Percentiles rank a stretch among this genome's conserved stretches.
phyloP scores from a whole-genome alignment of 352 stramenopile species.

The Globisporangium acanthophoron region DNA sequence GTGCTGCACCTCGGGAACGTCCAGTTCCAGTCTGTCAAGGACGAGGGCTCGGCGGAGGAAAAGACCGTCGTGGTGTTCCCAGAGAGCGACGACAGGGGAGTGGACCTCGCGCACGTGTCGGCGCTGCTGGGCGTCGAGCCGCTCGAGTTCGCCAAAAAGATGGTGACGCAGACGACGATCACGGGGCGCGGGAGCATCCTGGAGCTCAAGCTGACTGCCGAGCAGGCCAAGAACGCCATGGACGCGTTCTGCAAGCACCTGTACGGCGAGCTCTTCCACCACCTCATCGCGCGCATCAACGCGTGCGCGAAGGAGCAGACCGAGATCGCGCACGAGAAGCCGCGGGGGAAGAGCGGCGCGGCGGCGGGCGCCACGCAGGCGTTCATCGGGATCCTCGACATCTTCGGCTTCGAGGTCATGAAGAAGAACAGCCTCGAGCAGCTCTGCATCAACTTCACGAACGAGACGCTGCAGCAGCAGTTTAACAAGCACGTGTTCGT shows the following conservation, averaged over 20 bases:
- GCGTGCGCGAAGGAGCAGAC: conserved; percentile 60
- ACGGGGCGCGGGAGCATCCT: conserved; percentile 69
- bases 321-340: conserved; percentile 15
- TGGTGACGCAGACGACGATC: conserved; percentile 79
- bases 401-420: conserved; percentile 91
- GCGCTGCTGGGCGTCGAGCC: conserved; percentile 52
- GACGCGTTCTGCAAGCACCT: conserved; percentile 84
- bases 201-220: conserved; percentile 62
- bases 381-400: conserved; percentile 89
- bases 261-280: conserved; percentile 76
- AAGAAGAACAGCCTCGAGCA: conserved; percentile 86
- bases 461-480: conserved; percentile 87
- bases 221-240: conserved; percentile 77
- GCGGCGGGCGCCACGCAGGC: conserved; percentile 6
- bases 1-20: conserved; percentile 74
- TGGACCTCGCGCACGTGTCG: conserved; percentile 53
- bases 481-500: conserved; percentile 89
- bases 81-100: conserved; percentile 33
- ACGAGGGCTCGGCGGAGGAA: conserved; percentile 19
- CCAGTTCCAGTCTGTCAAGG: conserved; percentile 34
- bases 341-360: neutral
- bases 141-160: conserved; percentile 65
- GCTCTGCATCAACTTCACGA: conserved; percentile 90
- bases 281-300: conserved; percentile 76
- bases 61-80: conserved; percentile 41